Percentiles rank a stretch among this genome's conserved stretches.
These are phyloP conservation scores for Gymnopus androsaceus DNA, from an alignment of 1,284 basidiomycete genomes.

Conservation along the genomic window DNA sequence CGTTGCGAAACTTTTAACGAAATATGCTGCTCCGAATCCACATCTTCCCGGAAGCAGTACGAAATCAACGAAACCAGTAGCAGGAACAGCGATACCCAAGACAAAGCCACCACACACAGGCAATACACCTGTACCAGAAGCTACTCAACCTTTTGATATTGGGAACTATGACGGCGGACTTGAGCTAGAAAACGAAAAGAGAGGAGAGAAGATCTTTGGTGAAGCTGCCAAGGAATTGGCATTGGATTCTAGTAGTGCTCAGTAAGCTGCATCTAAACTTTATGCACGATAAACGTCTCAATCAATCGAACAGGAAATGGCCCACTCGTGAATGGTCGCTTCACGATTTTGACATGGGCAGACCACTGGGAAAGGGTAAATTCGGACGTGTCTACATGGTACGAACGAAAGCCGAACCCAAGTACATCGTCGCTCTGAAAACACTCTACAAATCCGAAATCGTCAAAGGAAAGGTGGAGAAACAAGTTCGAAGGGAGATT, in stretches of 20 bases:
- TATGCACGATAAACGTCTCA: not conserved
- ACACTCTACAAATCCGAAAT: conserved; percentile 84
- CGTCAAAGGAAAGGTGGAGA: conserved; percentile 67
- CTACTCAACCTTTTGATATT: conserved; percentile 55
- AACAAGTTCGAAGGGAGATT: conserved; percentile 95
- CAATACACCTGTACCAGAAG: conserved; percentile 17
- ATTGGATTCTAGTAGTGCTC: conserved; percentile 67
- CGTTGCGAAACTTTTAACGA: conserved; percentile 65
- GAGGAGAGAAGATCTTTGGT: conserved; percentile 51
- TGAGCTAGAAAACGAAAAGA: conserved; percentile 69
- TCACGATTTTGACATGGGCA: conserved; percentile 90
- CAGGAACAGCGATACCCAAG: conserved; percentile 23
- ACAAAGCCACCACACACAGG: conserved; percentile 34
- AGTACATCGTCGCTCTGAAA: conserved; percentile 96
- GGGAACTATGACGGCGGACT: conserved; percentile 87
- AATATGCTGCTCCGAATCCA: conserved; percentile 60
- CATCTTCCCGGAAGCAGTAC: not conserved
- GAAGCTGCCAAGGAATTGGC: conserved; percentile 77
- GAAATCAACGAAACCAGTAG: conserved; percentile 4
- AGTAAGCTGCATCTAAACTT: conserved; percentile 42
- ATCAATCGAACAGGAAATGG: conserved; percentile 42
- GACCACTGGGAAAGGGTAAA: conserved; percentile 96
- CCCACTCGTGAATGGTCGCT: conserved; percentile 86
- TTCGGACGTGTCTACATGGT: conserved; percentile 99
- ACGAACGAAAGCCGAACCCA: conserved; percentile 83